Conservation (phyloP, 140 eudicot genomes). For the Bidens hawaiensis region DNA sequence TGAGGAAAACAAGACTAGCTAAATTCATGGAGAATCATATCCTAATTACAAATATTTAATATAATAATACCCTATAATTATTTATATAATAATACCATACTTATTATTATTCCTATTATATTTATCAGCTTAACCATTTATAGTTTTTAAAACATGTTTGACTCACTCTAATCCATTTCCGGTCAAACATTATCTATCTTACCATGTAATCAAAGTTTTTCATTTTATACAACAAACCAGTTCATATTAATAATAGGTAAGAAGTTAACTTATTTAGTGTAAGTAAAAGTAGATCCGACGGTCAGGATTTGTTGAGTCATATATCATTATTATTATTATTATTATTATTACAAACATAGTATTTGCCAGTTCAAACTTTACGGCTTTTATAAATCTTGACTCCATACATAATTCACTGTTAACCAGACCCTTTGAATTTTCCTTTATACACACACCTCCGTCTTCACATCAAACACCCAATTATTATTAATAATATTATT, state of each 20-base stretch:
- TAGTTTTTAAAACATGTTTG: not conserved
- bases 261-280: not conserved
- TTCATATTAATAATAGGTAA: too few relatives aligned
- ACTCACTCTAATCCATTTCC: not conserved
- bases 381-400: constrained; percentile 35
- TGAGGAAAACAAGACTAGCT: too few relatives aligned
- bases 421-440: constrained; percentile 17
- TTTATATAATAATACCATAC: too few relatives aligned
- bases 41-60: too few relatives aligned
- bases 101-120: too few relatives aligned
- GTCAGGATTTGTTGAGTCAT: constrained; percentile 11
- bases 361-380: constrained; percentile 33
- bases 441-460: not conserved
- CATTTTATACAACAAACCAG: too few relatives aligned
- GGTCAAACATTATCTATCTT: not conserved
- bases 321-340: too few relatives aligned
- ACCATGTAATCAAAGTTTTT: too few relatives aligned
- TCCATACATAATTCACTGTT: not conserved
- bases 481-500: too few relatives aligned
- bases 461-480: not conserved
- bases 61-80: too few relatives aligned
- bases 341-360: not conserved
- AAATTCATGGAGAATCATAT: too few relatives aligned
- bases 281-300: constrained; percentile 25
- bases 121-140: not conserved